Conservation (phyloP, 257 asterid species). For the Apocynum venetum region DNA sequence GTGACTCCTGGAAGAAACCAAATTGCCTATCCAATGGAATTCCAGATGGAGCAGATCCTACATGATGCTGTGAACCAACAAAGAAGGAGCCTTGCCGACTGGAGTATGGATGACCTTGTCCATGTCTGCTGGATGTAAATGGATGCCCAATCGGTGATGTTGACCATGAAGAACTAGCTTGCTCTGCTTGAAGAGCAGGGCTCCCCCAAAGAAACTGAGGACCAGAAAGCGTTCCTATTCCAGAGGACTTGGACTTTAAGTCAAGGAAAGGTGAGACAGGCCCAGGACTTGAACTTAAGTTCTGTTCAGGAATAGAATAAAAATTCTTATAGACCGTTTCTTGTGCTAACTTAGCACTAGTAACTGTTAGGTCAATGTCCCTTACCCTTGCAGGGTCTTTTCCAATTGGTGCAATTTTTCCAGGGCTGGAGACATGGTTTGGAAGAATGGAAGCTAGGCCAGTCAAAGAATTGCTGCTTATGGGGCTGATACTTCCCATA, state of each 20-base stretch:
- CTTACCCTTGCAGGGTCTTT: constrained; percentile 59
- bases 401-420: constrained; percentile 87
- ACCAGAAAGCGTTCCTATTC: constrained; percentile 83
- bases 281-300: constrained; percentile 55
- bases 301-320: constrained; percentile 44
- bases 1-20: constrained; percentile 82
- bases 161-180: constrained; percentile 47
- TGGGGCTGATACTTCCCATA: constrained; percentile 54
- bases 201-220: constrained; percentile 98
- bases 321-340: constrained; percentile 38
- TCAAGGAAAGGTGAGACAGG: constrained; percentile 51
- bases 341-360: constrained; percentile 18
- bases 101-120: constrained; percentile 47
- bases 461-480: constrained; percentile 47
- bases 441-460: constrained; percentile 91
- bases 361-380: constrained; percentile 27
- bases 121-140: constrained; percentile 41
- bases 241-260: constrained; percentile 62
- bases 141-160: constrained; percentile 46
- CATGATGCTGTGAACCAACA: constrained; percentile 55
- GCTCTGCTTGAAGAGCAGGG: constrained; percentile 60
- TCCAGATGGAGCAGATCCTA: constrained; percentile 96
- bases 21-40: constrained; percentile 66
- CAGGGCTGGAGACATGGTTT: constrained; percentile 57
- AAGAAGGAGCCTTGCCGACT: constrained; percentile 46